Base-by-base conservation (phyloP, 2,329 filamentous ascomycete species). In the Sordariomycetes sp. region DNA sequence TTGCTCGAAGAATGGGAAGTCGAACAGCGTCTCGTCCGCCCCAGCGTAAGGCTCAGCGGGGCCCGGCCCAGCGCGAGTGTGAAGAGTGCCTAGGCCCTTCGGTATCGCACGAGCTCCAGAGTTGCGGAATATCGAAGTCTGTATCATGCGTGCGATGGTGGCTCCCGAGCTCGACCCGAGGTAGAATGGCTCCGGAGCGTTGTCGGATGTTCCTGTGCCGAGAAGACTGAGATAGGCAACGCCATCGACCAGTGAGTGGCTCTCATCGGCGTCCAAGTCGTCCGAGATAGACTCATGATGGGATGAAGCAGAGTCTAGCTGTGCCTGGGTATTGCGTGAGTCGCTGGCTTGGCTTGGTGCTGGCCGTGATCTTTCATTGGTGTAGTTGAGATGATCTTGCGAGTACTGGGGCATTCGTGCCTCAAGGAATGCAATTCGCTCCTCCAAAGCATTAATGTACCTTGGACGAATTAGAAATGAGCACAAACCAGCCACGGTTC, bases 381-480 rank as follows among this genome's bases (percentile, higher is more conserved):
- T 23, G 17, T 48, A 49, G n/a, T n/a, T n/a, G n/a, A n/a, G n/a
- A n/a, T 51, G 48, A 24, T 51, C 48, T 21, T 49, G 40, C 1
- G 42, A 46, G 33, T 46, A 46, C 4, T 42, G 48, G 2, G 48
- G 48, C 30, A 51, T 34, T 2, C 44, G 39, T 1, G 47, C 47
- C 24, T 51, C 48, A 4, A 51, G 42, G 6, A 51, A 51, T 1
- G 48, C 48, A 14, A 51, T 51, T 1, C 48, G 42, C 35, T 51
- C 48, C 21, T 51, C 48, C 6, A 51, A 33, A 2, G 44, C 47
- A 6, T 39, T 47, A 41, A 50, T 50, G 35, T 50, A 50, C 12
- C 46, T 48, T 8, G 21, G 7, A 9, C 11, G 12, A n/a, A 15
- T 29, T 15, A 29, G 27, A 14, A 29, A 11, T 17, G 12, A 15